Evolutionary conservation across 208 protist genomes (phyloP).

Genomic region (Trypanosoma lewisi): DNA sequence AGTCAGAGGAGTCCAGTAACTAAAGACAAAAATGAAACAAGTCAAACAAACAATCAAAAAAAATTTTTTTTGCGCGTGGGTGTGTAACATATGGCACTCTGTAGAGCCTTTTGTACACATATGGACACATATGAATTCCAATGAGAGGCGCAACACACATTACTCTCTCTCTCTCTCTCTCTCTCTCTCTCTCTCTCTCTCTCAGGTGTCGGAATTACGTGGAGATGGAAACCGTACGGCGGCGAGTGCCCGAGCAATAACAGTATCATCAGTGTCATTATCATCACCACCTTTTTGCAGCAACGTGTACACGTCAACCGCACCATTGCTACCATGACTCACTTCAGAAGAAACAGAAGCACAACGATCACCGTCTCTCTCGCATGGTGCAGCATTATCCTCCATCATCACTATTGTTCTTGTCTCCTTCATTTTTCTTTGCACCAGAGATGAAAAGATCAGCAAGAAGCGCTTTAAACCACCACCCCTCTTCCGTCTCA

Average conservation of each 20-base stretch:
- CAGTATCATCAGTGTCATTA: slow-evolving; percentile 18
- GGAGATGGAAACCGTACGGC: slow-evolving; percentile 22
- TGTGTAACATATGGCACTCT: too few species aligned
- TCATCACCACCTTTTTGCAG: slow-evolving; percentile 21
- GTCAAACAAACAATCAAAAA: too few species aligned
- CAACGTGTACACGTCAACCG: slow-evolving; percentile 8
- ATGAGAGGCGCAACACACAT: too few species aligned
- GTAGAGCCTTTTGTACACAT: too few species aligned
- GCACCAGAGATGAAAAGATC: slow-evolving; percentile 5
- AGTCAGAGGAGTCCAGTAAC: too few species aligned
- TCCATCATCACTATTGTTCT: slow-evolving; percentile 9
- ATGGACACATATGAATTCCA: too few species aligned
- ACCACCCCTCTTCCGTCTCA: background rate
- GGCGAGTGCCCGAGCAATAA: slow-evolving; percentile 17
- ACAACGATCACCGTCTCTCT: slow-evolving; percentile 1
- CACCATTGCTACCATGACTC: background rate
- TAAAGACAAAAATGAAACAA: too few species aligned
- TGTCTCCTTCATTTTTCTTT: slow-evolving; percentile 16
- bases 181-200: too few species aligned
- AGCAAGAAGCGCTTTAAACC: slow-evolving; percentile 6
- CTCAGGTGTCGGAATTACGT: too few species aligned
- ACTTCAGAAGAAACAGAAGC: background rate
- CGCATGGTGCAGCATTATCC: background rate
- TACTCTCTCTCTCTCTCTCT: too few species aligned
- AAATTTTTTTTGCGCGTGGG: too few species aligned